These are phyloP conservation scores for Chiua virens DNA, from an alignment of 768 basidiomycete species.

Conservation along the genomic window DNA sequence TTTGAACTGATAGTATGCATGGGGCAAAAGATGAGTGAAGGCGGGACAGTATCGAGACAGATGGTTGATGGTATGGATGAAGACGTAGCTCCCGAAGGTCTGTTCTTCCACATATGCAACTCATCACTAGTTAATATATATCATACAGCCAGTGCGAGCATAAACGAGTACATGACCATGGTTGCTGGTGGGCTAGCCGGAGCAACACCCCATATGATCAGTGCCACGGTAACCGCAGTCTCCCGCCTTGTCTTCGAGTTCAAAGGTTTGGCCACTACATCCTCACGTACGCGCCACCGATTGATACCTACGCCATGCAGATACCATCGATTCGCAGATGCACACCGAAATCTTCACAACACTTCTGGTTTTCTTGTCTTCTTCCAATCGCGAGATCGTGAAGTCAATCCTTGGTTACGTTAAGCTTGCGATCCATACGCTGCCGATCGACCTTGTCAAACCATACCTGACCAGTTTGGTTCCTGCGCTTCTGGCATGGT, in stretches of 20 bases:
- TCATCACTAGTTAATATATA: slow-evolving; percentile 13
- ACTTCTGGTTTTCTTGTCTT: slow-evolving; percentile 85
- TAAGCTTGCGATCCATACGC: slow-evolving; percentile 88
- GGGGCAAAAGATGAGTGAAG: slow-evolving; percentile 88
- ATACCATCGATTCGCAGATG: slow-evolving; percentile 67
- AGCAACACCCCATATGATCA: slow-evolving; percentile 96
- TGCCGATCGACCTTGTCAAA: slow-evolving; percentile 68
- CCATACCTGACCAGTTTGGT: slow-evolving; percentile 79
- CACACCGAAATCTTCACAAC: slow-evolving; percentile 84
- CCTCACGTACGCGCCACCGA: neutral
- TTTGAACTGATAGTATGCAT: slow-evolving; percentile 90
- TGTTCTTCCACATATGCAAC: neutral
- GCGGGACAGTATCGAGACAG: slow-evolving; percentile 77
- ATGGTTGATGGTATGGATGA: slow-evolving; percentile 85
- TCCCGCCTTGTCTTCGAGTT: slow-evolving; percentile 96
- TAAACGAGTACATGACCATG: slow-evolving; percentile 97
- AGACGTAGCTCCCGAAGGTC: slow-evolving; percentile 49
- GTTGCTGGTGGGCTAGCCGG: slow-evolving; percentile 92
- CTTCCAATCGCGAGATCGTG: slow-evolving; percentile 95
- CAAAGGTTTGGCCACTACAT: slow-evolving; percentile 55
- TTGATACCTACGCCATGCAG: slow-evolving; percentile 37
- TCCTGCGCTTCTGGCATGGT: slow-evolving; percentile 85
- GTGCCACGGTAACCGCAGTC: slow-evolving; percentile 92
- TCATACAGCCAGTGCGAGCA: slow-evolving; percentile 58
- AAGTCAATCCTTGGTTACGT: slow-evolving; percentile 94